phyloP scores from a whole-genome alignment of 805 yeast species.

The Metschnikowia lochheadii region DNA sequence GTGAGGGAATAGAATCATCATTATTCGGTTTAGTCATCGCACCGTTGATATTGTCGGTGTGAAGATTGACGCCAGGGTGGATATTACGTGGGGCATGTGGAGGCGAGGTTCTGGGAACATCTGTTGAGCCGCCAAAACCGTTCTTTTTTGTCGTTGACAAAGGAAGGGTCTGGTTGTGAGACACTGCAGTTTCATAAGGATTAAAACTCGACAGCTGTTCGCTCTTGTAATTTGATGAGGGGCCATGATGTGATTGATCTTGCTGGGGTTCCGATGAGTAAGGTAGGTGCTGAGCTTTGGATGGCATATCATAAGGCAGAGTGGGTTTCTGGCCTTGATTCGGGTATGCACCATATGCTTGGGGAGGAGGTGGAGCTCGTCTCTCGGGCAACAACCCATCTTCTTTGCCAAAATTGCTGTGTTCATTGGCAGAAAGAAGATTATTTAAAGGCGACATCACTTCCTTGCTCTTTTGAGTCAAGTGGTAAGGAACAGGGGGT shows the following conservation, averaged over 20 bases:
- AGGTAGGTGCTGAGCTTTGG: neutral
- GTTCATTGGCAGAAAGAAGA: slow-evolving; percentile 23
- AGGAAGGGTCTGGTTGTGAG: slow-evolving; percentile 16
- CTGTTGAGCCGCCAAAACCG: slow-evolving; percentile 24
- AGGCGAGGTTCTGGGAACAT: slow-evolving; percentile 20
- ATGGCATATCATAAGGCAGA: slow-evolving; percentile 4
- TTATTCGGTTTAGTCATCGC: slow-evolving; percentile 17
- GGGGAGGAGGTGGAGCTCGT: slow-evolving; percentile 56
- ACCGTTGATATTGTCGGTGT: slow-evolving; percentile 23
- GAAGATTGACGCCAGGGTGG: slow-evolving; percentile 34
- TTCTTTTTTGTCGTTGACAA: slow-evolving; percentile 14
- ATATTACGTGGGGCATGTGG: slow-evolving; percentile 28
- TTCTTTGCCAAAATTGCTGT: slow-evolving; percentile 10
- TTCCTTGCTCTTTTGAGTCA: slow-evolving; percentile 18
- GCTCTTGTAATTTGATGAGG: neutral
- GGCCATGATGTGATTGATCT: neutral
- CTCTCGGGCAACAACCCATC: slow-evolving; percentile 44
- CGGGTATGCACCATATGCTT: neutral
- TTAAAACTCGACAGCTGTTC: neutral
- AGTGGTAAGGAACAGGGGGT: slow-evolving; percentile 42
- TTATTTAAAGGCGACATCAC: slow-evolving; percentile 31
- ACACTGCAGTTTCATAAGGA: slow-evolving; percentile 6
- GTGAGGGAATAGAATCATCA: slow-evolving; percentile 6
- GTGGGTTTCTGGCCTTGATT: neutral
- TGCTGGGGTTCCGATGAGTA: neutral